phyloP scores from a whole-genome alignment of 257 asterid genomes.

The Asclepias syriaca region DNA sequence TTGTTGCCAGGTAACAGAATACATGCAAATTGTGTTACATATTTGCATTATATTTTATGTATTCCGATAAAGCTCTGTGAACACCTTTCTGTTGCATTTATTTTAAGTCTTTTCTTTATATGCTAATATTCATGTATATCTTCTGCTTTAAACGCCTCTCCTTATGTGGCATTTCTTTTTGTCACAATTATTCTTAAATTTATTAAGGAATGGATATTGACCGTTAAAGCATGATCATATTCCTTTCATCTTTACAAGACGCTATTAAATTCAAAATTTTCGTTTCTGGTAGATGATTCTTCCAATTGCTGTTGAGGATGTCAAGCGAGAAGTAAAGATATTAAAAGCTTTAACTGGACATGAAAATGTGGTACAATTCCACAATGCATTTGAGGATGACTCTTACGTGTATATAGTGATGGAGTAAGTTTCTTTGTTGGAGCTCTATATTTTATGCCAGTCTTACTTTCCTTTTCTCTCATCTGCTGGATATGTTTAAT shows the following conservation, averaged over 20 bases:
- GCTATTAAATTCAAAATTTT: slow-evolving; percentile 6
- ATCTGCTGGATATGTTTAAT: slow-evolving; percentile 10
- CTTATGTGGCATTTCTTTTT: background rate
- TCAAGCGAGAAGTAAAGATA: slow-evolving; percentile 94
- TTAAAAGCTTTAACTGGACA: slow-evolving; percentile 93
- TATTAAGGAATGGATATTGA: background rate
- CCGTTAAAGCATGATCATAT: background rate
- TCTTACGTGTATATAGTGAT: slow-evolving; percentile 83
- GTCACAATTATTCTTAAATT: background rate
- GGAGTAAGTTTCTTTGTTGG: slow-evolving; percentile 66
- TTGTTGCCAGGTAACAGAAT: background rate
- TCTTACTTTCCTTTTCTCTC: background rate
- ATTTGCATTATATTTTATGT: background rate
- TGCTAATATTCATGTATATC: background rate
- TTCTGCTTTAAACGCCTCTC: background rate
- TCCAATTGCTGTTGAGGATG: slow-evolving; percentile 98
- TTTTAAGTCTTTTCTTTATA: background rate
- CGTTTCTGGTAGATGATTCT: slow-evolving; percentile 71
- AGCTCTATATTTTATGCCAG: background rate
- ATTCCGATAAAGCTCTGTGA: background rate
- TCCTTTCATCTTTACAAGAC: background rate
- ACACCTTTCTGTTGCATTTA: background rate
- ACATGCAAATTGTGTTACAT: background rate
- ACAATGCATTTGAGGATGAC: slow-evolving; percentile 88
- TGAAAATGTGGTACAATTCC: slow-evolving; percentile 92